Base-by-base conservation (phyloP, 768 basidiomycete genomes). In the Mycena alexandri region DNA sequence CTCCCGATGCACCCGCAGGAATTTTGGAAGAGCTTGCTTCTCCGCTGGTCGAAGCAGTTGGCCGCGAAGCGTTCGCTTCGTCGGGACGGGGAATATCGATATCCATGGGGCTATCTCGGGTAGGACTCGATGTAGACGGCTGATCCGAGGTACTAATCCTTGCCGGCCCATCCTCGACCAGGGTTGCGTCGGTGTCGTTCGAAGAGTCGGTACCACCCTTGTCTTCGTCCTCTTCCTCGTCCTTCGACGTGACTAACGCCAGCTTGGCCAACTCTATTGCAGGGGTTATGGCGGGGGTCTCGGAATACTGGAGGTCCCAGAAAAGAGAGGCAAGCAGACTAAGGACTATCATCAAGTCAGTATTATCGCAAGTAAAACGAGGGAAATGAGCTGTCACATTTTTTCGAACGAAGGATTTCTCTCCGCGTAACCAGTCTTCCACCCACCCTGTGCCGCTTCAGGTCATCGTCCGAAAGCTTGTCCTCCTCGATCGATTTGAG, bases 251-350 rank as follows among this genome's bases (percentile, higher is more conserved):
- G 38, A 96, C 91, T 21, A 98, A 86, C 0, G 95, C 96, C 22
- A 97, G 87, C 75, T 98, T 95, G 9, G 95, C 95, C 21, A 98
- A 84, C 72, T 97, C 94, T 50, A 94, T 80, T 4, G 90, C 90
- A 0, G 95, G 95, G 0, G 93, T 94, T 19, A 98, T 89, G 16
- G 94, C 85, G 7, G 89, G 79, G 2, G 81, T 77, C 50, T 89
- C 85, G 61, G 86, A 85, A 68, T 86, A 87, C 71, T 94, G 91
- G 42, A 98, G 84, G 58, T 91, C 83, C 76, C 83, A 86, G 80
- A 96, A 98, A 4, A 98, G 84, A 16, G 87, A 86, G 10, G 92
- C 91, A 14, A 98, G 86, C 60, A 93, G 92, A 62, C 83, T 82
- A 69, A 96, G 90, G 77, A 98, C 95, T 97, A 72, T 17, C 63